Base-by-base conservation (phyloP, 2,329 filamentous ascomycete species). In the Colletotrichum sp. region DNA sequence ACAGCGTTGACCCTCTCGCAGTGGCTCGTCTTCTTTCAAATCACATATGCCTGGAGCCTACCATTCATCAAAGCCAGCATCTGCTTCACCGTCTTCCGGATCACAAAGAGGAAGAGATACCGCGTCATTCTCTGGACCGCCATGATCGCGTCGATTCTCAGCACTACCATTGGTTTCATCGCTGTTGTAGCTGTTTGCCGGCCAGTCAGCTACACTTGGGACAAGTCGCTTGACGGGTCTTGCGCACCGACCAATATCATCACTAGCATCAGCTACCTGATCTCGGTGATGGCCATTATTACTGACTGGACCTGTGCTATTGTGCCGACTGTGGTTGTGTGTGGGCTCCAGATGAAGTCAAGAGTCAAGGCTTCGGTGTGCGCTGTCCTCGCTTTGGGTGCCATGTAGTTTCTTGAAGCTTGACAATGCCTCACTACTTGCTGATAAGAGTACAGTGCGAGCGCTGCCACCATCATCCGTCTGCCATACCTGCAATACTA, bases 61-160 rank as follows among this genome's bases (percentile, higher is more conserved):
- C 63, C 63, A 0, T 66, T 66, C 63, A 57, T 66, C 63, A 66
- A 66, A 27, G 18, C 63, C 13, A 66, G 63, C 47, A 66, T 66
- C 9, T 69, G 66, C 36, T 69, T 69, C 13, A 69, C 66, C 5
- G 57, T 69, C 2, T 69, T 69, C 38, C 66, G 66, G 2, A 69
- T 69, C 34, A 69, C 55, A 5, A 69, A 61, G 12, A 13, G 38
- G 2, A 61, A 24, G 18, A 27, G 36, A 5, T 62, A 62, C 34
- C 66, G 66, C 13, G 16, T 61, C 29, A 69, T 69, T 2, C 66
- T 69, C 5, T 61, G 66, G 55, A 33, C 34, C 1, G 66, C 61
- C 36, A 69, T 69, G 66, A 27, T 62, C 18, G 66, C 66, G 6
- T 69, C 66, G 0, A 51, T 47, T 0, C 66, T 69, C n/a, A 69